Base-by-base conservation (phyloP, 2,329 filamentous ascomycete species). In the Nemania bipapillata region DNA sequence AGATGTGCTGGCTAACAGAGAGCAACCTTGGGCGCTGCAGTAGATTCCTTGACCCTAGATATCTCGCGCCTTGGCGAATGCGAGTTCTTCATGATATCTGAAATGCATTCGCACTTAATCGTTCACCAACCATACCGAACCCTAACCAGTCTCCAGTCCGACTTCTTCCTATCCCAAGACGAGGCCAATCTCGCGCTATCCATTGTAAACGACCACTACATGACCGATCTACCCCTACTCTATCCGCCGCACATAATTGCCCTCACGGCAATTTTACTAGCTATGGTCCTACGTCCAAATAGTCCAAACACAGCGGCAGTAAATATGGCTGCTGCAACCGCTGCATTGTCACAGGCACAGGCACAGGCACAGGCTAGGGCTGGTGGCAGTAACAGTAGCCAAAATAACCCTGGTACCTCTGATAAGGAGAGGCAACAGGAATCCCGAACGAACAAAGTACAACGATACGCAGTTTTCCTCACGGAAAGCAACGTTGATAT, bases 81-180 rank as follows among this genome's bases (percentile, higher is more conserved):
- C 86, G 94, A 97, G 79, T 97, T 97, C 81, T 92, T 89, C 66
- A 85, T 97, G 65, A 97, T 97, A 75, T 94, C 92, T 28, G 94
- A 97, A 77, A 92, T 97, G 88, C 91, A 89, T 80, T 94, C 92
- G 4, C 92, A 96, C 74, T 87, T 97, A 73, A 96, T 97, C 77
- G 84, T 97, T 20, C 92, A 97, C 80, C 93, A 97, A 77, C 94
- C 94, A 0, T 97, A 97, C 80, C 92, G 93, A 62, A 93, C 91
- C 47, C 84, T 97, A 32, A 87, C 87, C 4, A 89, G 90, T 50
- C 84, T 97, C 50, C 90, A 92, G 72, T 82, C 84, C 60, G 88
- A 92, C 66, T 86, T 97, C 66, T 83, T 84, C 54, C 84, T 97
- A 50, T 88, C 87, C n/a, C 87, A 89, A 65, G 94, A 97, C 70